phyloP scores from a whole-genome alignment of 2,329 filamentous ascomycete species.

The Diplodia intermedia region DNA sequence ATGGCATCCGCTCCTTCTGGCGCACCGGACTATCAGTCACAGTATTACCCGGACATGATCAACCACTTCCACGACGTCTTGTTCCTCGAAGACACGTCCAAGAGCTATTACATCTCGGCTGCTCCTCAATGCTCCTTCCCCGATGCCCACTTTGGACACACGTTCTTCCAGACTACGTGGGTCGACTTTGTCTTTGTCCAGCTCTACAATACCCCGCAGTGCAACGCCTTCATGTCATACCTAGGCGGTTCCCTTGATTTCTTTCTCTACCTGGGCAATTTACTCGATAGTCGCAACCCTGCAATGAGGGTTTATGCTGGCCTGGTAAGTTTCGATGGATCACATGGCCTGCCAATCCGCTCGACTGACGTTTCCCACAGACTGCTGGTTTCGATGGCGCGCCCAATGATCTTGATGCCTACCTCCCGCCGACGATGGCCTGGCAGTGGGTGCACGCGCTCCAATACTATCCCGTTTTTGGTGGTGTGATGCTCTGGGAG shows the following conservation, averaged over 20 bases:
- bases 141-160: slow-evolving; percentile 64
- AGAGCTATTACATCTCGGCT: slow-evolving; percentile 66
- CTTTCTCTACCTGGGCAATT: slow-evolving; percentile 57
- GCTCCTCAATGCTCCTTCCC: slow-evolving; percentile 75
- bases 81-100: slow-evolving; percentile 48
- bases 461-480: slow-evolving; percentile 55
- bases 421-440: slow-evolving; percentile 57
- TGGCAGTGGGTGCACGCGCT: slow-evolving; percentile 52
- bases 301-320: slow-evolving; percentile 62
- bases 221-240: slow-evolving; percentile 54
- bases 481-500: slow-evolving; percentile 68
- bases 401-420: slow-evolving; percentile 47
- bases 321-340: slow-evolving; percentile 40
- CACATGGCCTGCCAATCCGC: neutral
- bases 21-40: slow-evolving; percentile 43
- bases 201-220: slow-evolving; percentile 68
- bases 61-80: slow-evolving; percentile 53
- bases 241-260: slow-evolving; percentile 37
- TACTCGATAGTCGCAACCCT: slow-evolving; percentile 39
- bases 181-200: slow-evolving; percentile 70
- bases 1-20: slow-evolving; percentile 56
- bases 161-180: slow-evolving; percentile 59
- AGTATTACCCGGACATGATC: slow-evolving; percentile 58
- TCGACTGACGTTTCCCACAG: neutral
- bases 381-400: slow-evolving; percentile 41